Conservation (phyloP, 73 alveolate genomes). For the Urostyla sp. region DNA sequence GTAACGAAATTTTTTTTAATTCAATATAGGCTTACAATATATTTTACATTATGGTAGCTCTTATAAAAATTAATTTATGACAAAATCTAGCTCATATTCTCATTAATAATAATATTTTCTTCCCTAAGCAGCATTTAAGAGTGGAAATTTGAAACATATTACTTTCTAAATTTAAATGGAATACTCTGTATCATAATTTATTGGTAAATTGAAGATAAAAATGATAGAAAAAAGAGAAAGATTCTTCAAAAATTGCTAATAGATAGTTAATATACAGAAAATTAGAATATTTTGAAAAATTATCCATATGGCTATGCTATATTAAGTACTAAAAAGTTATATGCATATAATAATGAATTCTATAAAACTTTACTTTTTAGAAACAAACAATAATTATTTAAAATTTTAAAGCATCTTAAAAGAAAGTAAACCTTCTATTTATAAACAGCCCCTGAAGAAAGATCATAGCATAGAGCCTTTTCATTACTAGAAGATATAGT, state of each 20-base stretch:
- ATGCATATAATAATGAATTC: slow-evolving; percentile 24
- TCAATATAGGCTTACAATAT: no score
- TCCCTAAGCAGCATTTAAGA: not conserved
- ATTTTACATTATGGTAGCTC: no score
- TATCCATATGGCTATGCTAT: slow-evolving; percentile 46
- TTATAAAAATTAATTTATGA: no score
- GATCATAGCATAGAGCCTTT: not conserved
- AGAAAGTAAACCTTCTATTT: slow-evolving; percentile 3
- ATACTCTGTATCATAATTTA: no score
- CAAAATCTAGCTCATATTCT: no score
- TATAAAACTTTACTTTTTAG: not conserved
- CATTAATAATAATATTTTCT: no score
- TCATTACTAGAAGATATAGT: slow-evolving; percentile 48
- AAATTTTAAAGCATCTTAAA: slow-evolving; percentile 7
- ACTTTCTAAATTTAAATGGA: no score
- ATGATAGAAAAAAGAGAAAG: not conserved
- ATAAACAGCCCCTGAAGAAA: not conserved
- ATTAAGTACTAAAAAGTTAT: slow-evolving; percentile 3
- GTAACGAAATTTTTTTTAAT: no score
- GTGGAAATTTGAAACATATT: no score
- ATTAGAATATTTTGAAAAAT: slow-evolving; percentile 25
- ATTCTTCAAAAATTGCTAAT: no score
- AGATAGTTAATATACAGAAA: no score
- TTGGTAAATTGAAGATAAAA: no score
- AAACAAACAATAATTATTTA: not conserved